Evolutionary conservation across 768 basidiomycete species (phyloP).

Genomic region (Daedaleopsis sinensis): DNA sequence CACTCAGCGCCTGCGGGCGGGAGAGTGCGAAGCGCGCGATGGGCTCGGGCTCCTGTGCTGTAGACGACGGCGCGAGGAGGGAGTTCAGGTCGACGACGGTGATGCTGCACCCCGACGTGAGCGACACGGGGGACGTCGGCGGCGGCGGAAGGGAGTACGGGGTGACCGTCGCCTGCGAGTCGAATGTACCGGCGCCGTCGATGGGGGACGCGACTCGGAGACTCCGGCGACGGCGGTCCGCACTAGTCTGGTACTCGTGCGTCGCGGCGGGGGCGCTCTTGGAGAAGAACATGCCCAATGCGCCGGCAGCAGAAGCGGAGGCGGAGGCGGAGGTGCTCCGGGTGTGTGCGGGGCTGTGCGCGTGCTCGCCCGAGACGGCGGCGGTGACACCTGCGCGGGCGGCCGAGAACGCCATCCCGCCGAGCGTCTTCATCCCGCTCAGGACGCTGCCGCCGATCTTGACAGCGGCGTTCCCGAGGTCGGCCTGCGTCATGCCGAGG

Average conservation of each 20-base stretch:
- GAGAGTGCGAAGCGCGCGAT: slow-evolving; percentile 54
- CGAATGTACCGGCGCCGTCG: not conserved
- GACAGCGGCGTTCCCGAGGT: slow-evolving; percentile 56
- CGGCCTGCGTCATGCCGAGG: slow-evolving; percentile 46
- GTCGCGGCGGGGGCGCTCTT: slow-evolving; percentile 60
- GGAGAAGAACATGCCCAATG: slow-evolving; percentile 50
- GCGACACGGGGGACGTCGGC: slow-evolving; percentile 2
- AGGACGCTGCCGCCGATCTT: slow-evolving; percentile 64
- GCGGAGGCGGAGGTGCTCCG: slow-evolving; percentile 13
- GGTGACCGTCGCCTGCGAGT: slow-evolving; percentile 20
- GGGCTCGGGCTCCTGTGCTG: slow-evolving; percentile 30
- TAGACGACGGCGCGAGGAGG: slow-evolving; percentile 24
- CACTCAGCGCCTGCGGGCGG: slow-evolving; percentile 48
- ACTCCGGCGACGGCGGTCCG: slow-evolving; percentile 14
- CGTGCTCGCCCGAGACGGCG: slow-evolving; percentile 23
- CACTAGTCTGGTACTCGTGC: slow-evolving; percentile 22
- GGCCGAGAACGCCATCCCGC: slow-evolving; percentile 61
- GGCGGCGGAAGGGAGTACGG: slow-evolving; percentile 16
- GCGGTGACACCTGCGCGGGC: slow-evolving; percentile 34
- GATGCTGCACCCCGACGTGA: slow-evolving; percentile 42
- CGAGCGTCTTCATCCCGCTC: slow-evolving; percentile 64
- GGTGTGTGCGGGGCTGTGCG: not conserved
- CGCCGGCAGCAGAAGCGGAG: not conserved
- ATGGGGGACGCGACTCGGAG: slow-evolving; percentile 8
- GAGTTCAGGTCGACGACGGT: slow-evolving; percentile 58